A percentile compares a stretch with the other conserved stretches of the same genome.
Evolutionary conservation across 1,284 basidiomycete species (phyloP).

Genomic region (Marasmius oreades): DNA sequence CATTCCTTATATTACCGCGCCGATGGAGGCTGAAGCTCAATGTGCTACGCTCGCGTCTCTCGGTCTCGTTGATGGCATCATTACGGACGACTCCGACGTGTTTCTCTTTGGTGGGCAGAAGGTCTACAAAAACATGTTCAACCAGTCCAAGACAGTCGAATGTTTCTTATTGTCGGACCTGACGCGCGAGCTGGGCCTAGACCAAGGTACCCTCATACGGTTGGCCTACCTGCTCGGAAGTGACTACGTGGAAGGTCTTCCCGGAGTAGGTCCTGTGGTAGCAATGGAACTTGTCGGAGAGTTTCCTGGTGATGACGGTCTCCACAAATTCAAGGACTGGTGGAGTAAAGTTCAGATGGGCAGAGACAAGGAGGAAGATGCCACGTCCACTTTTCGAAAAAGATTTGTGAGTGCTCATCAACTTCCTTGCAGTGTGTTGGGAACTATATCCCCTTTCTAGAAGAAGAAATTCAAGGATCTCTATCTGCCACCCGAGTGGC

Average conservation of each 20-base stretch:
- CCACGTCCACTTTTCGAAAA: slow-evolving; percentile 70
- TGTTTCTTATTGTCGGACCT: slow-evolving; percentile 89
- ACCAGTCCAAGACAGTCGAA: slow-evolving; percentile 97
- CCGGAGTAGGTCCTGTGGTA: slow-evolving; percentile 92
- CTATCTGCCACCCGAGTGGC: slow-evolving; percentile 83
- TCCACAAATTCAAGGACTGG: slow-evolving; percentile 90
- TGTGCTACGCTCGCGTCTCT: slow-evolving; percentile 89
- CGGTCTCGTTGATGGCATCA: slow-evolving; percentile 92
- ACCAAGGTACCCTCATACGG: slow-evolving; percentile 82
- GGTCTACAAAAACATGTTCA: slow-evolving; percentile 99
- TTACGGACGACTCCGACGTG: slow-evolving; percentile 99
- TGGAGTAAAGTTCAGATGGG: slow-evolving; percentile 95
- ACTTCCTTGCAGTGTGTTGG: neutral
- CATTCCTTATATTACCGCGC: slow-evolving; percentile 97
- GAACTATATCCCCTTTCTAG: slow-evolving; percentile 34
- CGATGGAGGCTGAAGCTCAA: slow-evolving; percentile 99
- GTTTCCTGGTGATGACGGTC: slow-evolving; percentile 81
- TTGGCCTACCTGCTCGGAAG: slow-evolving; percentile 94
- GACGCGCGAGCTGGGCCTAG: slow-evolving; percentile 84
- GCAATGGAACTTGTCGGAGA: slow-evolving; percentile 94
- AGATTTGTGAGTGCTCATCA: slow-evolving; percentile 67
- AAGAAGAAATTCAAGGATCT: slow-evolving; percentile 89
- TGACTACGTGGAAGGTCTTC: slow-evolving; percentile 96
- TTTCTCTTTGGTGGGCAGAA: slow-evolving; percentile 94
- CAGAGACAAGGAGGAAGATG: slow-evolving; percentile 73